Evolutionary conservation across 306 rosid species (phyloP).

Genomic region (Luffa aegyptiaca): DNA sequence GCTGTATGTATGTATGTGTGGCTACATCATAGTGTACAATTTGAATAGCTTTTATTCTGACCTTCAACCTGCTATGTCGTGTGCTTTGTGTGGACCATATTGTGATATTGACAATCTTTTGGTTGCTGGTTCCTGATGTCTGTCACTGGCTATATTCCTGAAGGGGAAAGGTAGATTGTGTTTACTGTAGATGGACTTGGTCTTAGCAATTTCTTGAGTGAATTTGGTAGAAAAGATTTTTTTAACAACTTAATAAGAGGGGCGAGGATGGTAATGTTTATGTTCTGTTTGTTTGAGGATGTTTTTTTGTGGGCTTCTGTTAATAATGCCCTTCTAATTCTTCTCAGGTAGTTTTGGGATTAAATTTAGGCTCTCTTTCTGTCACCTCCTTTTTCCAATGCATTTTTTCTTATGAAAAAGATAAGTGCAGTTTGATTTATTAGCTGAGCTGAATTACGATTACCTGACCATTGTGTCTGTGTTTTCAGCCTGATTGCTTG

Average conservation of each 20-base stretch:
- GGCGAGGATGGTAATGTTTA: not conserved
- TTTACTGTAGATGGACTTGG: not conserved
- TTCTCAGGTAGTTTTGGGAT: not conserved
- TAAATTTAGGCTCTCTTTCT: not conserved
- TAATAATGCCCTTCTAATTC: not conserved
- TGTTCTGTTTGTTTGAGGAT: not conserved
- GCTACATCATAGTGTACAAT: not conserved
- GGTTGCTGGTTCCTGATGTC: not conserved
- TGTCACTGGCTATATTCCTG: not conserved
- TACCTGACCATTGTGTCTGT: not conserved
- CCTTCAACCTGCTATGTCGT: not conserved
- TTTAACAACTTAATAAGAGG: not conserved
- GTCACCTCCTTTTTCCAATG: not conserved
- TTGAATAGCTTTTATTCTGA: not conserved
- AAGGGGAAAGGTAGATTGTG: not conserved
- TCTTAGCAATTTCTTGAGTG: not conserved
- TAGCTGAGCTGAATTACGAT: not conserved
- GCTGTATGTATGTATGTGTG: not conserved
- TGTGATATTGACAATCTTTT: not conserved
- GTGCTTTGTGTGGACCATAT: not conserved
- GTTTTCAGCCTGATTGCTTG: slow-evolving; percentile 53
- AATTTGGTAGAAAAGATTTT: not conserved
- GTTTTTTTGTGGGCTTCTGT: not conserved
- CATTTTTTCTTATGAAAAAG: not conserved
- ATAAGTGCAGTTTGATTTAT: not conserved